phyloP scores from a whole-genome alignment of 116 monocot genomes.

The Phalaenopsis hybrid region DNA sequence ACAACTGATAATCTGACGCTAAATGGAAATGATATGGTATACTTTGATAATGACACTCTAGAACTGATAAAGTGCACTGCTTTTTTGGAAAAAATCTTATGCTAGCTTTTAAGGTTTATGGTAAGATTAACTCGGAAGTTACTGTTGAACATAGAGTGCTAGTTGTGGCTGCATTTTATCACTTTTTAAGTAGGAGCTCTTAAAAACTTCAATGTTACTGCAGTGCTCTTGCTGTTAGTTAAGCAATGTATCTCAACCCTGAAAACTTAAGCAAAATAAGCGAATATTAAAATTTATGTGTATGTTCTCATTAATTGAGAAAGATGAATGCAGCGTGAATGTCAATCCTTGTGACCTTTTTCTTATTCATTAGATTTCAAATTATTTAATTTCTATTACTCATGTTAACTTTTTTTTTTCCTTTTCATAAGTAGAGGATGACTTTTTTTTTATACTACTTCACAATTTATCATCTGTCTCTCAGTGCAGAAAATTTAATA shows the following conservation, averaged over 20 bases:
- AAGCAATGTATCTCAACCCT: no score
- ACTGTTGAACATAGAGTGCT: no score
- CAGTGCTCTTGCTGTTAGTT: no score
- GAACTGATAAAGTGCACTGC: neutral
- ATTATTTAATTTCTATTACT: neutral
- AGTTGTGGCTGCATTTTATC: no score
- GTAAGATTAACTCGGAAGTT: no score
- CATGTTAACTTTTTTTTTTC: neutral
- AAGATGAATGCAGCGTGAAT: neutral
- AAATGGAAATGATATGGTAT: neutral
- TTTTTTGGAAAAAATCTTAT: no score
- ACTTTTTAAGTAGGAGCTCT: no score
- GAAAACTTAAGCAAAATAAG: no score
- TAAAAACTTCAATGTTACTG: no score
- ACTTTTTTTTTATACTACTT: neutral
- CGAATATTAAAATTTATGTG: neutral
- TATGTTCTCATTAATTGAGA: neutral
- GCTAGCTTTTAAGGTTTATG: no score
- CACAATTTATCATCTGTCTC: neutral
- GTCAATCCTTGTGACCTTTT: neutral
- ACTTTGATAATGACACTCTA: neutral
- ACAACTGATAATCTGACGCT: neutral
- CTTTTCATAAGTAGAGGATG: slow-evolving; percentile 2
- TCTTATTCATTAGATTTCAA: neutral
- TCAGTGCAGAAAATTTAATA: slow-evolving; percentile 82